Base-by-base conservation (phyloP, 352 stramenopile species). In the Phytophthora litchii region DNA sequence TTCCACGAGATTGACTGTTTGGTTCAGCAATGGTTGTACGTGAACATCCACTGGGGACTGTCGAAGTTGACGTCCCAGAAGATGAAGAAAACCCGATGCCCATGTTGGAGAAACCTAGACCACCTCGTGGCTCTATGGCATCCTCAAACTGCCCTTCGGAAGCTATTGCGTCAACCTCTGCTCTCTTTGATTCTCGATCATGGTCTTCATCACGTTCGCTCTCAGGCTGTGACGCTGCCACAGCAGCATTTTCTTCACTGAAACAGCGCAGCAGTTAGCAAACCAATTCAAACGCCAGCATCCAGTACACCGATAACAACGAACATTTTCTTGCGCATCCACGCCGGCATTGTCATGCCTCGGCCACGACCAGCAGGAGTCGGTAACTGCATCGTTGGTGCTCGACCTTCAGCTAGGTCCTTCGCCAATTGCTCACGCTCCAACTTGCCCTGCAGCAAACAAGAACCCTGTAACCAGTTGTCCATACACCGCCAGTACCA, bases 281-380 rank as follows among this genome's bases (percentile, higher is more conserved):
- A 52, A 43, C 29, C 31, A 36, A 42, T 27, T 35, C 5, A 49
- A 38, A 53, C 35, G 31, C 25, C 20, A 50, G 11, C 17, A 44
- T 3, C 8, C 16, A 59, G 20, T 14, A 35, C 12, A 47, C 11
- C 35, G 31, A 54, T 10, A 1, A 81, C 77, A 36, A n/a, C n/a
- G n/a, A 65, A 92, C 85, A 93, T 92, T 64, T 94, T 94, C 72
- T 96, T 96, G 51, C 77, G 86, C 85, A 97, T 96, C 91, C 91
- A 97, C 29, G 91, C 90, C 13, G 91, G 91, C 60, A 97, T 77
- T 8, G 93, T 97, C 80, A 97, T 91, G 37, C 89, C 87, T 31
- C 89, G 81, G 11, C 91, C 91, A 12, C 87, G 83, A 35, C 89
- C 89, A 35, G 80, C 80, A 47, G 83, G 67, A 8, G 42, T 54